These are phyloP conservation scores for Nakaseomyces uthaithaninus DNA, from an alignment of 1,139 yeast genomes.

Conservation along the genomic window DNA sequence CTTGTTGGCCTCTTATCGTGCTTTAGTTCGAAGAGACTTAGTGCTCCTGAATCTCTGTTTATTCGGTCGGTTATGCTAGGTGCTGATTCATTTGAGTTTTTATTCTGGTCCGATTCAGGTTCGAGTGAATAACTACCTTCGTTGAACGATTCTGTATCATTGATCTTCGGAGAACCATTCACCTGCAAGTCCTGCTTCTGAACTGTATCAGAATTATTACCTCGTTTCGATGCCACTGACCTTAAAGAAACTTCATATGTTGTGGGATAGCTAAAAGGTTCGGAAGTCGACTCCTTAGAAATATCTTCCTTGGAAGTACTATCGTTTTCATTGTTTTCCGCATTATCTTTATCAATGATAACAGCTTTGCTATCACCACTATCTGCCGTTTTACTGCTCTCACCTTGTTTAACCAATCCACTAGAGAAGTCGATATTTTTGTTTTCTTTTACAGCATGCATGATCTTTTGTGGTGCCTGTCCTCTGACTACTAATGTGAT, in stretches of 20 bases:
- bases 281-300: neutral
- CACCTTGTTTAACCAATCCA: neutral
- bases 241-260: slow-evolving; percentile 1
- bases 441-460: slow-evolving; percentile 30
- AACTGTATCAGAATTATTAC: neutral
- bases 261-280: neutral
- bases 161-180: neutral
- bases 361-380: neutral
- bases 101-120: neutral
- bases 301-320: neutral
- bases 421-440: slow-evolving; percentile 26
- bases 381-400: neutral
- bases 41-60: neutral
- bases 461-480: slow-evolving; percentile 26
- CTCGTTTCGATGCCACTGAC: neutral
- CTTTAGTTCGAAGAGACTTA: slow-evolving; percentile 3
- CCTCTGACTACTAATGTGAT: slow-evolving; percentile 68
- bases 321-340: neutral
- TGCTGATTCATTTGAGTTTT: neutral
- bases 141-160: neutral
- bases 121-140: neutral
- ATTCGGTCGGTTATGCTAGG: neutral
- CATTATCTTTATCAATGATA: neutral
- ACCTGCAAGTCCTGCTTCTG: neutral
- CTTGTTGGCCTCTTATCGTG: neutral